A percentile compares a stretch with the other conserved stretches of the same genome.
These are phyloP conservation scores for Pilaira anomala DNA, from an alignment of 192 early-diverging fungal genomes.

Conservation along the genomic window DNA sequence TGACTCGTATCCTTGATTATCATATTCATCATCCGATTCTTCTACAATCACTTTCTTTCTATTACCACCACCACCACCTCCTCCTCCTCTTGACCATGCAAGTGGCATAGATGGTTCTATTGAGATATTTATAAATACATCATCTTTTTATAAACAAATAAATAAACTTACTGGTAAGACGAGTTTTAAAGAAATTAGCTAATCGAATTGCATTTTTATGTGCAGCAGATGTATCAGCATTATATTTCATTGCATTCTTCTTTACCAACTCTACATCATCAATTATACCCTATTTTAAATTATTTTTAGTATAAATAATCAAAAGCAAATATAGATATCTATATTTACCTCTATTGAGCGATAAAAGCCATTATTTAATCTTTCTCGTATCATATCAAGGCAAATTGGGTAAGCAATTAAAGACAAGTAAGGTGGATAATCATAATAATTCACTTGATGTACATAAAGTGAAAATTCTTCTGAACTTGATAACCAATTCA, in stretches of 20 bases:
- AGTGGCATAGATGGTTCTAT: conserved; percentile 38
- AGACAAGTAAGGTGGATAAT: conserved; percentile 61
- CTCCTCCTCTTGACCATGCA: conserved; percentile 29
- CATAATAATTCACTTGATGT: conserved; percentile 56
- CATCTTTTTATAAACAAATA: background rate
- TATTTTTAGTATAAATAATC: background rate
- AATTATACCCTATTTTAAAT: conserved; percentile 50
- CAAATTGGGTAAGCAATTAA: conserved; percentile 72
- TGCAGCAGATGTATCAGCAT: conserved; percentile 49
- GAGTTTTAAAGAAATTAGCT: conserved; percentile 43
- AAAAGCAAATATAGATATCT: background rate
- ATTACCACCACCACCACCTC: conserved; percentile 32
- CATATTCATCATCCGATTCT: conserved; percentile 35
- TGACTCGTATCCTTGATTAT: conserved; percentile 26
- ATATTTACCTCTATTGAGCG: conserved; percentile 52
- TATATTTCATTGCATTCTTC: conserved; percentile 66
- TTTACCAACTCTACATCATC: conserved; percentile 65
- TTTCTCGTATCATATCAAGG: conserved; percentile 54
- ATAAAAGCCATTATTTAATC: conserved; percentile 59
- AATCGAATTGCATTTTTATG: conserved; percentile 41
- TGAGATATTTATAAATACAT: background rate
- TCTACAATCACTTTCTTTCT: background rate
- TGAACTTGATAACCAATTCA: conserved; percentile 38
- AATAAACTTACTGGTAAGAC: conserved; percentile 38
- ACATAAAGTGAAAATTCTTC: conserved; percentile 57